A percentile compares a stretch with the other conserved stretches of the same genome.
phyloP scores from a whole-genome alignment of 345 rosid genomes.

The Barbarea vulgaris region DNA sequence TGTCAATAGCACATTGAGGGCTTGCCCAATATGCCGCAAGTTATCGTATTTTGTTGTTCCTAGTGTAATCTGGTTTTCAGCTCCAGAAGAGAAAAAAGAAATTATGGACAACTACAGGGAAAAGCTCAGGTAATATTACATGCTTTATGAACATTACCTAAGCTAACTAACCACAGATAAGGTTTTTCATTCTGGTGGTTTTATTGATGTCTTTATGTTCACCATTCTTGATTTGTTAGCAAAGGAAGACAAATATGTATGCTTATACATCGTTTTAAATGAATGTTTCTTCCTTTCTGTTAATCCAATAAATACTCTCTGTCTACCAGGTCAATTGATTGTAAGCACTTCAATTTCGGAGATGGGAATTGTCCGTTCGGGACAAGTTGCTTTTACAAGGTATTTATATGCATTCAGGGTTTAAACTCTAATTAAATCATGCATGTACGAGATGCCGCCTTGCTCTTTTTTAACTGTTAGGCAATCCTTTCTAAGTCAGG shows the following conservation, averaged over 20 bases:
- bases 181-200: neutral
- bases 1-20: constrained; percentile 69
- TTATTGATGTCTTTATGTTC: constrained; percentile 10
- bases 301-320: constrained; percentile 4
- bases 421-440: constrained; percentile 13
- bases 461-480: neutral
- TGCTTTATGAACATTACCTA: constrained; percentile 13
- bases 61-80: constrained; percentile 91
- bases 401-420: constrained; percentile 31
- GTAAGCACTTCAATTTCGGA: constrained; percentile 91
- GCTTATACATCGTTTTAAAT: neutral
- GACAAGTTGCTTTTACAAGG: constrained; percentile 97
- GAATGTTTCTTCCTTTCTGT: constrained; percentile 4
- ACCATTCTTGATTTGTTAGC: constrained; percentile 11
- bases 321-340: constrained; percentile 72
- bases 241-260: neutral
- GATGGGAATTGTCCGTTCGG: constrained; percentile 96
- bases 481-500: neutral
- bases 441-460: neutral
- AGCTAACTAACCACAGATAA: neutral
- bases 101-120: constrained; percentile 81
- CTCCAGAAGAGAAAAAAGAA: constrained; percentile 76
- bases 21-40: constrained; percentile 96
- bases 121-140: constrained; percentile 63
- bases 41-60: constrained; percentile 93